Base-by-base conservation (phyloP, 108 stramenopile species). In the Seminavis robusta region DNA sequence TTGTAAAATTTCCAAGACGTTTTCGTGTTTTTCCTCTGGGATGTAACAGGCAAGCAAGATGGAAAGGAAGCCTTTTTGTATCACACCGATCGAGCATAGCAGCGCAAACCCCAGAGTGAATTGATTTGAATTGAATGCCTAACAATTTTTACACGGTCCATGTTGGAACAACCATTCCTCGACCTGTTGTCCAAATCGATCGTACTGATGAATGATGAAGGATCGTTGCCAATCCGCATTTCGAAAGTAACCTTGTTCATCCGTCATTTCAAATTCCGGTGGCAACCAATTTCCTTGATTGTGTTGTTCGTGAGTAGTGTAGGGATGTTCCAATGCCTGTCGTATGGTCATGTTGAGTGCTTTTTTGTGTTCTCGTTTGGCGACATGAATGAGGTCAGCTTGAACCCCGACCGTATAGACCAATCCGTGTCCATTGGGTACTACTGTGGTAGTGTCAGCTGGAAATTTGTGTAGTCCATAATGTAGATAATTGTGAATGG, bases 401-500 rank as follows among this genome's bases (percentile, higher is more conserved):
- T 42, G n/a, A 13, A 23, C 25, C 7, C 65, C 65, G 17, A 56
- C 55, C 3, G 55, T 65, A 29, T 56, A 57, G 5, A 81, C 75
- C 10, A 72, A 65, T 10, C 74, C 74, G 2, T 10, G 5, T 24
- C 74, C 61, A 32, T 74, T 57, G 13, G 47, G 47, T 3, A 72
- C 41, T 8, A 71, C 49, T 13, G 51, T 46, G 2, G 77, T 80
- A 61, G 69, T 63, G 17, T n/a, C n/a, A n/a, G n/a, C n/a, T n/a
- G n/a, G 74, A 60, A 0, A 86, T 61, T 25, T 65, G 39, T 26
- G 76, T 76, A 15, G 79, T 62, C 39, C 86, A 90, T 59, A 56
- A 90, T 43, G 77, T 38, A 90, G 52, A 40, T 80, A 86, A 47
- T 90, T 90, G 67, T 90, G 88, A 61, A 90, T 84, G 3, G 64